Percentiles rank a stretch among this genome's conserved stretches.
These are phyloP conservation scores for Aphanomyces invadans DNA, from an alignment of 352 stramenopile species.

Conservation along the genomic window DNA sequence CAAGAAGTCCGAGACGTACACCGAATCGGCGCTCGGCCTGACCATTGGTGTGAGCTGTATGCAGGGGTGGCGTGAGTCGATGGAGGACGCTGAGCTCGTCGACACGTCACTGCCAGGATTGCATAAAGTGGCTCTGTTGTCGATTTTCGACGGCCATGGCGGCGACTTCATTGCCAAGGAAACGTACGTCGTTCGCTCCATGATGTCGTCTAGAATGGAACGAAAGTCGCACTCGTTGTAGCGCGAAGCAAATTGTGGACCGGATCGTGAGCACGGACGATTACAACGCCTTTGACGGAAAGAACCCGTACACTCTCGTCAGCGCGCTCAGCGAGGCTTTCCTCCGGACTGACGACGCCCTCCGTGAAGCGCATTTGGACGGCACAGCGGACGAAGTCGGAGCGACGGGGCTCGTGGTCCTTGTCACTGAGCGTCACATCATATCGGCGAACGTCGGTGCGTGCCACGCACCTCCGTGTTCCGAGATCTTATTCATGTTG, in stretches of 20 bases:
- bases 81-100: conserved; percentile 80
- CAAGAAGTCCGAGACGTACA: conserved; percentile 48
- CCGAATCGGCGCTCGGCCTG: conserved; percentile 31
- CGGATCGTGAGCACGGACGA: conserved; percentile 28
- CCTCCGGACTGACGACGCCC: conserved; percentile 53
- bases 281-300: conserved; percentile 28
- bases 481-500: not conserved
- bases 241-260: conserved; percentile 31
- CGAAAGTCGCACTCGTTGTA: not conserved
- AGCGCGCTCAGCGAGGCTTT: conserved; percentile 69
- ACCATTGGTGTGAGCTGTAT: conserved; percentile 59
- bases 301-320: conserved; percentile 45
- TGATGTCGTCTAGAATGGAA: not conserved
- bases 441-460: conserved; percentile 66
- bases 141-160: conserved; percentile 74
- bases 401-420: conserved; percentile 69
- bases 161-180: conserved; percentile 50
- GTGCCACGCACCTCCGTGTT: not conserved
- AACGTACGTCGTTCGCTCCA: conserved; percentile 21
- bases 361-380: conserved; percentile 55
- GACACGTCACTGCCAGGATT: conserved; percentile 32
- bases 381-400: conserved; percentile 69
- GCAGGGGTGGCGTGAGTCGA: conserved; percentile 80
- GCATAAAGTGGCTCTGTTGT: conserved; percentile 43
- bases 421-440: conserved; percentile 72